Percentiles rank a stretch among this genome's conserved stretches.
phyloP scores from a whole-genome alignment of 2,329 filamentous ascomycete genomes.

The Microcyclospora pomicola region DNA sequence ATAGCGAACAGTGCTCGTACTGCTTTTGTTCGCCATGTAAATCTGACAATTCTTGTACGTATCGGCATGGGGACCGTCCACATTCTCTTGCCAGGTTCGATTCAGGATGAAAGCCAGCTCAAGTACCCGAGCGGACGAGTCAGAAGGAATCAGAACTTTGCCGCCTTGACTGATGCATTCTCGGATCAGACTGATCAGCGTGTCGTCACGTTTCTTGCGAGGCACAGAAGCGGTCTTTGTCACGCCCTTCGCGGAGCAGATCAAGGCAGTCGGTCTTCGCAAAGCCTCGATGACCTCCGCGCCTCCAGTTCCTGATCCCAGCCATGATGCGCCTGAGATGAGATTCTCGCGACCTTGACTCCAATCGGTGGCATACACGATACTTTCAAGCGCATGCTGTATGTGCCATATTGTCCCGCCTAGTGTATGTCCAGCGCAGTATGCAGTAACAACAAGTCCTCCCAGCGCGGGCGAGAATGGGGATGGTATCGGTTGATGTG shows the following conservation, averaged over 20 bases:
- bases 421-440: constrained; percentile 89
- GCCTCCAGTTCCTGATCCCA: constrained; percentile 69
- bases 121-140: constrained; percentile 86
- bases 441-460: constrained; percentile 86
- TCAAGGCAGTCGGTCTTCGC: constrained; percentile 80
- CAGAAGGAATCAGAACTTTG: constrained; percentile 83
- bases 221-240: constrained; percentile 51
- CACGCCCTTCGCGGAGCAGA: constrained; percentile 78
- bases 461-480: constrained; percentile 81
- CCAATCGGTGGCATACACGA: constrained; percentile 97
- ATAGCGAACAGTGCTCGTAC: constrained; percentile 77
- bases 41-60: constrained; percentile 43
- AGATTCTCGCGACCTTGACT: constrained; percentile 96
- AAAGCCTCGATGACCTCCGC: constrained; percentile 88
- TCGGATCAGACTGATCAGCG: constrained; percentile 65
- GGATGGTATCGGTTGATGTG: constrained; percentile 75
- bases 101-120: constrained; percentile 88
- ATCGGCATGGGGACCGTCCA: constrained; percentile 22
- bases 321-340: constrained; percentile 82
- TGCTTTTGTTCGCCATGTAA: constrained; percentile 75
- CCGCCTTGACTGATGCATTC: constrained; percentile 71
- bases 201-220: constrained; percentile 69
- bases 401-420: constrained; percentile 99
- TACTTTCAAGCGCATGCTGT: constrained; percentile 88
- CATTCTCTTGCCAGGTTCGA: constrained; percentile 62